Evolutionary conservation across 2,329 filamentous ascomycete genomes (phyloP), one percentile per base, ranked within the genome.

Genomic region (Pyrenochaeta sp.): DNA sequence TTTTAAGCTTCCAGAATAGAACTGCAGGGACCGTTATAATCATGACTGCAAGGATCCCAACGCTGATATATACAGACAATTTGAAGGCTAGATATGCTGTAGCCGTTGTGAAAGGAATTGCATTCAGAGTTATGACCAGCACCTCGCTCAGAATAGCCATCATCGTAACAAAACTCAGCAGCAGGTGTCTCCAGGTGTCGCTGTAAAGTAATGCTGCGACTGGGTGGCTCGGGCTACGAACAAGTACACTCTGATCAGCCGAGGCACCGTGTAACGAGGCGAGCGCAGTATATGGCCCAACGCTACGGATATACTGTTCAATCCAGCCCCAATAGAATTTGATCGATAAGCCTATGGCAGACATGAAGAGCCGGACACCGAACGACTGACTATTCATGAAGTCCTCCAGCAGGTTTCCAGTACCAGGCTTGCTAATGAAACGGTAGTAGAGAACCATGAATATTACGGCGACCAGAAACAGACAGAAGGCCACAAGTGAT

Each of bases 301-400:
- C 27, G 7, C 17, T 31, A 9, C 47, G 51, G 21, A 55, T 27
- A 29, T 55, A 46, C 12, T 30, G 12, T 27, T 55, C 51, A 14
- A 58, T 52, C 45, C 49, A 51, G 35, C 45, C 54, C 45, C 49
- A 51, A 32, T 40, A 56, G 14, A 46, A 31, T 20, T 51, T 47
- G 17, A 49, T 48, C 15, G 33, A 3, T 11, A 56, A 42, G 14
- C 53, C 48, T 10, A 56, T 29, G 12, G 20, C 33, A 2, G 56
- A 43, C 56, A 58, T 58, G 41, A 58, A 52, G 3, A 55, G 21
- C 4, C 46, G 35, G 11, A 52, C 41, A 14, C 56, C 56, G 18
- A 50, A 50, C 0, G 47, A 42, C 11, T 56, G 17, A 36, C 56
- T 56, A 41, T 58, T 45, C 48, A 58, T 49, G 36, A 56, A 58